A percentile compares a stretch with the other conserved stretches of the same genome.
phyloP scores from a whole-genome alignment of 1,284 basidiomycete species.

The Entoloma clypeatum region DNA sequence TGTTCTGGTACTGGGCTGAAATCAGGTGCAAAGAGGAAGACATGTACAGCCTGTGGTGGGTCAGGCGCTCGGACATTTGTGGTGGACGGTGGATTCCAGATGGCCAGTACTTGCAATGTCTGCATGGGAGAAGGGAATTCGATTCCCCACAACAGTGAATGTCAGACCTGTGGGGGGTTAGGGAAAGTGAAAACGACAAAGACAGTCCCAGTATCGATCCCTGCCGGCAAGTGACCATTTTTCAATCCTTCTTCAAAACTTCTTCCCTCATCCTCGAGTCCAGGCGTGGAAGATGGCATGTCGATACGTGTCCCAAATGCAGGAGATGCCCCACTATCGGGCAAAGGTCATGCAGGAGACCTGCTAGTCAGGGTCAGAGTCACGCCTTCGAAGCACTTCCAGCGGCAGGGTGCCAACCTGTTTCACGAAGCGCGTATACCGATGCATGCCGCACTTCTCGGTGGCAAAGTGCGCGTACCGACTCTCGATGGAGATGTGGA shows the following conservation, averaged over 20 bases:
- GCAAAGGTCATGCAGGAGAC: slow-evolving; percentile 79
- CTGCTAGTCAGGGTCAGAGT: slow-evolving; percentile 88
- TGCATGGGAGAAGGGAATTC: slow-evolving; percentile 85
- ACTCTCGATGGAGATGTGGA: slow-evolving; percentile 97
- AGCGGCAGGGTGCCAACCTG: slow-evolving; percentile 89
- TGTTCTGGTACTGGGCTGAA: slow-evolving; percentile 90
- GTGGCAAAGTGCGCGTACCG: slow-evolving; percentile 89
- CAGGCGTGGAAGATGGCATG: slow-evolving; percentile 97
- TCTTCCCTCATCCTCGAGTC: slow-evolving; percentile 16
- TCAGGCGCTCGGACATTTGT: slow-evolving; percentile 89
- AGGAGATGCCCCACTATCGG: slow-evolving; percentile 84
- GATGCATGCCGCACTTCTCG: slow-evolving; percentile 87
- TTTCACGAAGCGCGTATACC: slow-evolving; percentile 92
- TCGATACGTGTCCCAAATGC: slow-evolving; percentile 79
- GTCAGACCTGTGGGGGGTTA: slow-evolving; percentile 80
- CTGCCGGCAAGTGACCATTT: slow-evolving; percentile 58
- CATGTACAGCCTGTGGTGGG: slow-evolving; percentile 83
- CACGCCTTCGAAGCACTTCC: slow-evolving; percentile 79
- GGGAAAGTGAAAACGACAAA: slow-evolving; percentile 85
- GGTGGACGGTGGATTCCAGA: slow-evolving; percentile 93
- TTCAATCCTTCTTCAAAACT: slow-evolving; percentile 14
- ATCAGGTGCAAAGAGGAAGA: slow-evolving; percentile 78
- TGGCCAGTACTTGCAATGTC: slow-evolving; percentile 87
- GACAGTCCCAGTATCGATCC: slow-evolving; percentile 81
- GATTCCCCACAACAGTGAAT: slow-evolving; percentile 78